These are phyloP conservation scores for Marasmius oreades DNA, from an alignment of 1,284 basidiomycete genomes.

Conservation along the genomic window DNA sequence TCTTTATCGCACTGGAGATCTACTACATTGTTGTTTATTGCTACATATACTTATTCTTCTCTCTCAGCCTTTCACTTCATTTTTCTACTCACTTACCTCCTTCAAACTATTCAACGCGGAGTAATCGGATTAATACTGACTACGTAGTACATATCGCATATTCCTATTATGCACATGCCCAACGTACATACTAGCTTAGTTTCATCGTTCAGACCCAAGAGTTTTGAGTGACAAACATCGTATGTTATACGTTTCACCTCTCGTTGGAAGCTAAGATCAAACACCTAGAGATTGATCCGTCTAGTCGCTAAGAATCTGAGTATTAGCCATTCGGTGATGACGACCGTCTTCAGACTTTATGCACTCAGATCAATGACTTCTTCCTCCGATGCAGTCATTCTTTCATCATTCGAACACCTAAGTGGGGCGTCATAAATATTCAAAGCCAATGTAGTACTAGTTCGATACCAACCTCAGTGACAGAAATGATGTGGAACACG, in stretches of 20 bases:
- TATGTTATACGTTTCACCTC: neutral
- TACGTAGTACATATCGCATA: neutral
- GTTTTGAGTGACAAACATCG: neutral
- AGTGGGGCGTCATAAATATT: too few species aligned
- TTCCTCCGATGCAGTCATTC: too few species aligned
- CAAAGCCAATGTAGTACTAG: too few species aligned
- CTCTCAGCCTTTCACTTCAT: neutral
- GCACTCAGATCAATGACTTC: too few species aligned
- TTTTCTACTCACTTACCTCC: neutral
- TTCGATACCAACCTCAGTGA: too few species aligned
- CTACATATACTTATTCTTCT: conserved; percentile 10
- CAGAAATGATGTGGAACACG: too few species aligned
- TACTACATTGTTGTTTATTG: conserved; percentile 12
- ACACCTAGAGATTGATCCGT: too few species aligned
- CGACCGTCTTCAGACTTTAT: too few species aligned
- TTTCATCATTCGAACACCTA: too few species aligned
- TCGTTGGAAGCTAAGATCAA: neutral
- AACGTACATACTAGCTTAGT: neutral
- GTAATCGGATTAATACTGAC: neutral
- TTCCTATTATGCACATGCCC: neutral
- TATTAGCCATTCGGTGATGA: too few species aligned
- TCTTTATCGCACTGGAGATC: conserved; percentile 11
- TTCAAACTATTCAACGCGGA: neutral
- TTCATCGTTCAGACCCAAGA: neutral
- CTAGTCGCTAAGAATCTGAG: too few species aligned